Base-by-base conservation (phyloP, 352 stramenopile genomes). In the Pythium biforme region DNA sequence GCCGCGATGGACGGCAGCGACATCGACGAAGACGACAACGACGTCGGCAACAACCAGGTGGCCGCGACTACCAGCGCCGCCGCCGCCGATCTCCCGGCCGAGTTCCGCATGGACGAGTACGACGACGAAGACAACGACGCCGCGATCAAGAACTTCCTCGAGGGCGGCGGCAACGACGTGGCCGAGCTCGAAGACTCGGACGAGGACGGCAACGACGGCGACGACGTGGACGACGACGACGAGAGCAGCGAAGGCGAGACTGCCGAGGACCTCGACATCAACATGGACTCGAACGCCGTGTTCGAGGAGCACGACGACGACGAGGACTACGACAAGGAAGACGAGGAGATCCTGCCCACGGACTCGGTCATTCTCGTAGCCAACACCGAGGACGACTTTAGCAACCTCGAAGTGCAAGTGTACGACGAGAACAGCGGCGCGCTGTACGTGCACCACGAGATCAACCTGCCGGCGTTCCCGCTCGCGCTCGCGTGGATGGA, bases 391-490 rank as follows among this genome's bases (percentile, higher is more conserved):
- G 96, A 99, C 54, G 97, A 99, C 71, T 99, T 98, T 72, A 98
- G 96, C 66, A 96, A 95, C 50, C 81, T 99, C 25, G 97, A 99
- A 75, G 88, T 99, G 60, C 97, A 99, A 63, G 91, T 99, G 6
- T 99, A 99, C 76, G 97, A 99, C 64, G 89, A 98, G 56, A 83
- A 98, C 60, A 96, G 88, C 11, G 96, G 95, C 9, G 98, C 97
- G 63, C 74, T 99, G 51, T 99, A 99, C 78, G 95, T 99, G 37
- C 98, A 99, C 83, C 98, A 99, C 81, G 98, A 99, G 73, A 99
- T 99, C 77, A 96, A 98, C 47, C 74, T 99, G 37, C 97, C 97
- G 4, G 95, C 97, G 17, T 99, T 99, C 73, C 98, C 98, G 25
- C 79, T 99, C n/a, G 97, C 85, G 62, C 68, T 99, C 29, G 95